These are phyloP conservation scores for Drechmeria coniospora DNA, from an alignment of 2,329 filamentous ascomycete genomes.

Conservation along the genomic window DNA sequence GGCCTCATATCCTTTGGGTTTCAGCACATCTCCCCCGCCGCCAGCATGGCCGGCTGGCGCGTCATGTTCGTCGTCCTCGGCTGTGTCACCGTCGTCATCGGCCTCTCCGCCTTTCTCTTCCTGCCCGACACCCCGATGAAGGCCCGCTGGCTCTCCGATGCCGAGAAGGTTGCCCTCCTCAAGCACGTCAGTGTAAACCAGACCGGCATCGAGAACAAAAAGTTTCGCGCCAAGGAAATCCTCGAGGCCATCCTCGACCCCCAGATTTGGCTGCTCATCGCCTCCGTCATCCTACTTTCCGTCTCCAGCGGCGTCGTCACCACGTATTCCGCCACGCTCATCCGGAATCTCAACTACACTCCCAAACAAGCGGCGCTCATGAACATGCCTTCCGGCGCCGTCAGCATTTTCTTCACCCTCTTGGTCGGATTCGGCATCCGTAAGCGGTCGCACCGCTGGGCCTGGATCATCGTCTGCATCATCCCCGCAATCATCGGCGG, in stretches of 20 bases:
- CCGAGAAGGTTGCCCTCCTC: slow-evolving; percentile 32
- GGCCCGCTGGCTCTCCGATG: slow-evolving; percentile 26
- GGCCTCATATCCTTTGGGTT: slow-evolving; percentile 48
- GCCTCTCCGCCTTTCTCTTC: slow-evolving; percentile 15
- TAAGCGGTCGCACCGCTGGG: slow-evolving; percentile 30
- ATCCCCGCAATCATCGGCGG: slow-evolving; percentile 33
- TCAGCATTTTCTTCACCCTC: slow-evolving; percentile 36
- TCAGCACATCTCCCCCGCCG: slow-evolving; percentile 35
- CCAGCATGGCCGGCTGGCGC: slow-evolving; percentile 47
- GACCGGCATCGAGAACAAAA: slow-evolving; percentile 38
- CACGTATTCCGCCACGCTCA: slow-evolving; percentile 38
- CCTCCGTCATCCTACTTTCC: slow-evolving; percentile 32
- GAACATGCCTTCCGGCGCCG: slow-evolving; percentile 37
- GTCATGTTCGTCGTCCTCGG: slow-evolving; percentile 59
- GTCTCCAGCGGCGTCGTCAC: slow-evolving; percentile 38
- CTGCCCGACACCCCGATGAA: slow-evolving; percentile 31
- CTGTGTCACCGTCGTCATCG: slow-evolving; percentile 21
- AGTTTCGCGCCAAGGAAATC: slow-evolving; percentile 36
- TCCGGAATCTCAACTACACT: slow-evolving; percentile 29
- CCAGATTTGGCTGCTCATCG: slow-evolving; percentile 33
- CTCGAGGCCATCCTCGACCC: slow-evolving; percentile 34
- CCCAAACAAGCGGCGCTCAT: slow-evolving; percentile 31
- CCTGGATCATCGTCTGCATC: slow-evolving; percentile 31
- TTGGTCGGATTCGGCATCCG: slow-evolving; percentile 32
- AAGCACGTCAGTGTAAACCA: slow-evolving; percentile 42